A percentile compares a stretch with the other conserved stretches of the same genome.
Conservation (phyloP, 441 rosid species). For the Pelargonium fulgidum region DNA sequence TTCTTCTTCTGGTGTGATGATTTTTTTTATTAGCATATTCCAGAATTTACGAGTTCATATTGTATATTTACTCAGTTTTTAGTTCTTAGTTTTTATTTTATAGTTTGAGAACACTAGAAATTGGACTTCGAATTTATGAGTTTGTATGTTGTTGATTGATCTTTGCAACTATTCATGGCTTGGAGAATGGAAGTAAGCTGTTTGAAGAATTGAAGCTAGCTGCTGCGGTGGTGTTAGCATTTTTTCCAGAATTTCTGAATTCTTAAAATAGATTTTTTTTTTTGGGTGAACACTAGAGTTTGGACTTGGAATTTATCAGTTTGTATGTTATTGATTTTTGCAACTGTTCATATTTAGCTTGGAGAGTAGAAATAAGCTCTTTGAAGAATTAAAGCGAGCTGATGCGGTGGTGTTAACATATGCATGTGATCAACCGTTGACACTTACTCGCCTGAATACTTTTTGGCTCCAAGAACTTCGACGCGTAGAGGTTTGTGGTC, state of each 20-base stretch:
- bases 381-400: conserved; percentile 51
- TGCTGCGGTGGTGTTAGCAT: conserved; percentile 44
- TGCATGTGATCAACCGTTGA: conserved; percentile 42
- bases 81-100: not conserved
- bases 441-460: conserved; percentile 41
- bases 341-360: conserved; percentile 32
- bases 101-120: too few relatives aligned
- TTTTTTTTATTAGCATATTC: not conserved
- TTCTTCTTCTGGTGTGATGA: not conserved
- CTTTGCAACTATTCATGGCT: conserved; percentile 27
- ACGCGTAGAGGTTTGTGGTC: conserved; percentile 36
- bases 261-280: too few relatives aligned
- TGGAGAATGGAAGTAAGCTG: conserved; percentile 35
- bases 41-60: not conserved
- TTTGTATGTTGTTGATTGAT: not conserved
- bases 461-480: conserved; percentile 60
- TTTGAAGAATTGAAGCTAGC: conserved; percentile 22
- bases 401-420: conserved; percentile 50
- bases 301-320: not conserved
- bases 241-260: too few relatives aligned
- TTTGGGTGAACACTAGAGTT: too few relatives aligned
- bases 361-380: conserved; percentile 44
- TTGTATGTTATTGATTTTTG: not conserved
- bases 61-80: not conserved
- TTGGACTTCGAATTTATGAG: not conserved